phyloP scores from a whole-genome alignment of 2,329 filamentous ascomycete genomes.

The Fusarium piperis region DNA sequence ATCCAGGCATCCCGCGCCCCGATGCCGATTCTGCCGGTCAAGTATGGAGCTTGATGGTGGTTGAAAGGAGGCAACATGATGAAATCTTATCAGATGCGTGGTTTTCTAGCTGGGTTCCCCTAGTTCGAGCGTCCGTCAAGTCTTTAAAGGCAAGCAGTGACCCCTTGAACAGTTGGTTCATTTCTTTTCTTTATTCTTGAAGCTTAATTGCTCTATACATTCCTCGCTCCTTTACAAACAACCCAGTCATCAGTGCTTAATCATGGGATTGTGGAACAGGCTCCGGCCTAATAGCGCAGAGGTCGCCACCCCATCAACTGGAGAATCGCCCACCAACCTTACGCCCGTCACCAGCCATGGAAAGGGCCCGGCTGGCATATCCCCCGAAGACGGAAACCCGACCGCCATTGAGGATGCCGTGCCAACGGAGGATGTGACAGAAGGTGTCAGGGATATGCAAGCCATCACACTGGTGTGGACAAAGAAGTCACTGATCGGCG shows the following conservation, averaged over 20 bases:
- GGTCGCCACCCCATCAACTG: neutral
- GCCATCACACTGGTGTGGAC: constrained; percentile 51
- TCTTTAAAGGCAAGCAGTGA: neutral
- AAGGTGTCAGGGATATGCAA: constrained; percentile 49
- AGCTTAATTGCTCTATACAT: neutral
- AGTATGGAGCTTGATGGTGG: neutral
- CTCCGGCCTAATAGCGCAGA: constrained; percentile 1
- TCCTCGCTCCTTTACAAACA: neutral
- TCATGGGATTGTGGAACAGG: constrained; percentile 16
- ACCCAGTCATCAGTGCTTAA: constrained; percentile 1
- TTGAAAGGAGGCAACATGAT: constrained; percentile 11
- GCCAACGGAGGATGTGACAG: constrained; percentile 25
- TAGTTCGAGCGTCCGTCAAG: neutral
- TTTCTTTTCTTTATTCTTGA: neutral
- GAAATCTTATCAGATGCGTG: constrained; percentile 38
- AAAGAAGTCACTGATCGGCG: constrained; percentile 44
- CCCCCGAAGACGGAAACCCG: constrained; percentile 15
- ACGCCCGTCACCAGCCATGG: constrained; percentile 2
- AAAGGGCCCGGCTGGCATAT: constrained; percentile 5
- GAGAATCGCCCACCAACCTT: constrained; percentile 5
- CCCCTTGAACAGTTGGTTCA: neutral
- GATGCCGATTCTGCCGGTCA: constrained; percentile 29
- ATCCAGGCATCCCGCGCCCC: constrained; percentile 9
- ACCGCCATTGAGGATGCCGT: neutral
- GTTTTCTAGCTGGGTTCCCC: constrained; percentile 14